Conservation (phyloP, 2,329 filamentous ascomycete genomes). For the Aspergillus sp. region DNA sequence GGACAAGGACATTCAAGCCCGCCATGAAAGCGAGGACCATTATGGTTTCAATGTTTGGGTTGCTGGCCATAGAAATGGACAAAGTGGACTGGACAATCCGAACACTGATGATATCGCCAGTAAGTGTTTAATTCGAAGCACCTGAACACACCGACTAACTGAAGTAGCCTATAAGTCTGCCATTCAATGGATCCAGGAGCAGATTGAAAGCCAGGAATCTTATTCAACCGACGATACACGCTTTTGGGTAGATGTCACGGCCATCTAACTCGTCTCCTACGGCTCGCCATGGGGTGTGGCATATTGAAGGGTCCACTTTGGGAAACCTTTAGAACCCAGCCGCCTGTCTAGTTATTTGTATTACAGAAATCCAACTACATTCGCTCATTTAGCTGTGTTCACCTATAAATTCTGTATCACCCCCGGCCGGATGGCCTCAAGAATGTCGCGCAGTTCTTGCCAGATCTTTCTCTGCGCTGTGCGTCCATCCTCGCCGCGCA, state of each 20-base stretch:
- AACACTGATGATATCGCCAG: conserved; percentile 21
- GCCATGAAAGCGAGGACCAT: conserved; percentile 21
- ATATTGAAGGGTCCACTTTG: too few relatives aligned
- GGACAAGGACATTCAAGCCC: conserved; percentile 20
- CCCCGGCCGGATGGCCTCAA: conserved; percentile 46
- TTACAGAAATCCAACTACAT: not conserved
- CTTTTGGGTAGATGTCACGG: conserved; percentile 26
- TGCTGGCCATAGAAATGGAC: conserved; percentile 25
- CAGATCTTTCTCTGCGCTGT: conserved; percentile 43
- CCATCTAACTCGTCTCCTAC: not conserved
- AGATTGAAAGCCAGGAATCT: conserved; percentile 17
- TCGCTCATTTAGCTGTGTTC: too few relatives aligned
- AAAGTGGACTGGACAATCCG: conserved; percentile 18
- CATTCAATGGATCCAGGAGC: conserved; percentile 29
- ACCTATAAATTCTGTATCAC: conserved; percentile 20
- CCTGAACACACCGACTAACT: not conserved
- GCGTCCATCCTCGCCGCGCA: conserved; percentile 41
- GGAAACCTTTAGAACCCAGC: too few relatives aligned
- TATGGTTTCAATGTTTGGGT: conserved; percentile 25
- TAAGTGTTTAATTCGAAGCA: conserved; percentile 7
- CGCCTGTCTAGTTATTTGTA: not conserved
- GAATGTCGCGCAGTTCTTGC: conserved; percentile 42
- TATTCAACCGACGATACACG: conserved; percentile 27
- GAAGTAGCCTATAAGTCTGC: conserved; percentile 25
- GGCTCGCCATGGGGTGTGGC: too few relatives aligned